A percentile compares a stretch with the other conserved stretches of the same genome.
Conservation (phyloP, 306 rosid species). For the Benincasa hispida region DNA sequence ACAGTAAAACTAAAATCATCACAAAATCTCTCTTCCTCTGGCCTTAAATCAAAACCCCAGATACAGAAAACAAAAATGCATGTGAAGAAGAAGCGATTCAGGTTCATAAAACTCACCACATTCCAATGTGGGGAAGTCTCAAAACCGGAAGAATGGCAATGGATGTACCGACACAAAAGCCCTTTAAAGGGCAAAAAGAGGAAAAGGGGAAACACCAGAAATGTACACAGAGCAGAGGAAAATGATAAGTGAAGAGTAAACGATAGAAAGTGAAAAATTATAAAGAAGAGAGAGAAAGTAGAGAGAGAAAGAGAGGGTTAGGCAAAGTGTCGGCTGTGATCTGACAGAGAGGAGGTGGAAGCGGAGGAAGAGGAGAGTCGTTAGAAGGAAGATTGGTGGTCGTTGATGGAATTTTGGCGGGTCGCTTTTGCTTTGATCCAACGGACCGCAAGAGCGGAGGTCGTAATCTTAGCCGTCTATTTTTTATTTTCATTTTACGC, state of each 20-base stretch:
- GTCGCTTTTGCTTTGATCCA: constrained; percentile 22
- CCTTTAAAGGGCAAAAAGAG: background rate
- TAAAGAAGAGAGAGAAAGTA: background rate
- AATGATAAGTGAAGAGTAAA: constrained; percentile 25
- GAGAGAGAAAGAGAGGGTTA: background rate
- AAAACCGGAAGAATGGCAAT: background rate
- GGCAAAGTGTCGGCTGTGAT: constrained; percentile 21
- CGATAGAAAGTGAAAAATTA: constrained; percentile 4
- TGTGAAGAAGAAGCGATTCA: background rate
- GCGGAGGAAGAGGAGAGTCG: background rate
- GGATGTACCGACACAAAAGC: background rate
- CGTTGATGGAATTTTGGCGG: constrained; percentile 13
- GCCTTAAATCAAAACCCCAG: background rate
- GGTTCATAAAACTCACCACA: background rate
- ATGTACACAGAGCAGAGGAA: background rate
- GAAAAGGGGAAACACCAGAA: background rate
- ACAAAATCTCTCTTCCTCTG: background rate
- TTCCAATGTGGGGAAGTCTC: background rate
- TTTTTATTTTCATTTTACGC: background rate
- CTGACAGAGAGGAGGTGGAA: background rate
- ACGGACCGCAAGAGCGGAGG: constrained; percentile 26
- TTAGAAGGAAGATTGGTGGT: constrained; percentile 1
- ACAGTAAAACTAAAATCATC: background rate
- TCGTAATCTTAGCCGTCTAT: background rate
- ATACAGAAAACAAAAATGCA: background rate